Percentiles rank a stretch among this genome's conserved stretches.
phyloP scores from a whole-genome alignment of 371 early-diverging fungal genomes.

The Apophysomyces variabilis region DNA sequence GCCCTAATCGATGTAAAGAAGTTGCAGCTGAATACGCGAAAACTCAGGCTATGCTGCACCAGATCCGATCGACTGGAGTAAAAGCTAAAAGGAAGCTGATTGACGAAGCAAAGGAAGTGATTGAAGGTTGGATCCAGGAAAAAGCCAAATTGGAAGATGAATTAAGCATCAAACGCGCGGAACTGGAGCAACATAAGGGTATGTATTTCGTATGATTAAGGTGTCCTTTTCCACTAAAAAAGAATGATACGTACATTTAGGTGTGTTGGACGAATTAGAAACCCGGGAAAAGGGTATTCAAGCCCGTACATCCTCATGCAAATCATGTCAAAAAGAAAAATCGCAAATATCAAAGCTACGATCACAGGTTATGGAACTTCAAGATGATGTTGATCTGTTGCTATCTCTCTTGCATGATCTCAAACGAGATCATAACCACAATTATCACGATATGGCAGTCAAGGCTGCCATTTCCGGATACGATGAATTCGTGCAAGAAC shows the following conservation, averaged over 20 bases:
- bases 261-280: conserved; percentile 27
- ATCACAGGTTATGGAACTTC: conserved; percentile 35
- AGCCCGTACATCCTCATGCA: conserved; percentile 6
- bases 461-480: conserved; percentile 65
- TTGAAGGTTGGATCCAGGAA: conserved; percentile 37
- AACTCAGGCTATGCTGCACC: conserved; percentile 35
- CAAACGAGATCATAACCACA: conserved; percentile 75
- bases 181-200: conserved; percentile 27
- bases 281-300: conserved; percentile 29
- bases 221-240: neutral
- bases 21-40: conserved; percentile 57
- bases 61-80: conserved; percentile 29
- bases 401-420: conserved; percentile 57
- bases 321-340: conserved; percentile 14
- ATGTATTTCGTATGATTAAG: conserved; percentile 17
- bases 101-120: conserved; percentile 42
- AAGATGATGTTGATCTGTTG: conserved; percentile 45
- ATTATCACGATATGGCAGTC: conserved; percentile 81
- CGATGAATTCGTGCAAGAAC: conserved; percentile 58
- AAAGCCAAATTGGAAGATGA: conserved; percentile 38
- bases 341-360: conserved; percentile 20
- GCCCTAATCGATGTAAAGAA: conserved; percentile 76
- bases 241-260: neutral
- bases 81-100: conserved; percentile 38
- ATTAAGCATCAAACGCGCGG: conserved; percentile 36